Base-by-base conservation (phyloP, 441 rosid genomes). In the Populus trichocarpa region DNA sequence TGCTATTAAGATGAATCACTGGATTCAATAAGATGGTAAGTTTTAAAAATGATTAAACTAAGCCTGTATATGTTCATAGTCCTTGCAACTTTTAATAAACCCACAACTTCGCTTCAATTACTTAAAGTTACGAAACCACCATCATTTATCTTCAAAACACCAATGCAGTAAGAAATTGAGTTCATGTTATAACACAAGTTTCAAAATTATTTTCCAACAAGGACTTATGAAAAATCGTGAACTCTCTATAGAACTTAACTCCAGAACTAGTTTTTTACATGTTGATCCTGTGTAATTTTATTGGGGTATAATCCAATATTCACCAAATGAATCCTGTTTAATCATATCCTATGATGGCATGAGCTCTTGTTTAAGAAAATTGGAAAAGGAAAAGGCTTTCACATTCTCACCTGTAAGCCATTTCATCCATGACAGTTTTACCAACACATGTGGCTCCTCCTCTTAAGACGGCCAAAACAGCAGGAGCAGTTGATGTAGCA, bases 341-440 rank as follows among this genome's bases (percentile, higher is more conserved):
- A 65, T 22, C 12, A n/a, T 28, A 22, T 22, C 30, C 16, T 22
- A 13, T 65, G 69, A 11, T 22, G 10, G 69, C 69, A 65, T 65
- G 16, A 65, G 30, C 30, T 65, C 30, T 26, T 28, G 16, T 65
- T 28, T n/a, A 46, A 50, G 30, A 38, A 46, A 67, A 70, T 7
- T 40, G 38, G 59, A 40, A 23, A 20, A 23, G 63, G 14, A 2
- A n/a, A 36, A 5, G 11, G 3, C 9, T 68, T 50, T 66, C 75
- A 25, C 32, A 6, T 64, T 53, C 83, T 64, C 75, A 93, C 99
- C 99, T 85, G 84, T 89, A 92, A n/a, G 99, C 99, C 99, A 96
- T 89, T 87, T 96, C 99, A 86, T 91, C 97, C 99, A 89, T 89
- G 72, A 92, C 85, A 74, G 97, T 90, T 83, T 84, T 87, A 64